Base-by-base conservation (phyloP, 176 grass and related monocot genomes). In the maize (Zea mays) region DNA sequence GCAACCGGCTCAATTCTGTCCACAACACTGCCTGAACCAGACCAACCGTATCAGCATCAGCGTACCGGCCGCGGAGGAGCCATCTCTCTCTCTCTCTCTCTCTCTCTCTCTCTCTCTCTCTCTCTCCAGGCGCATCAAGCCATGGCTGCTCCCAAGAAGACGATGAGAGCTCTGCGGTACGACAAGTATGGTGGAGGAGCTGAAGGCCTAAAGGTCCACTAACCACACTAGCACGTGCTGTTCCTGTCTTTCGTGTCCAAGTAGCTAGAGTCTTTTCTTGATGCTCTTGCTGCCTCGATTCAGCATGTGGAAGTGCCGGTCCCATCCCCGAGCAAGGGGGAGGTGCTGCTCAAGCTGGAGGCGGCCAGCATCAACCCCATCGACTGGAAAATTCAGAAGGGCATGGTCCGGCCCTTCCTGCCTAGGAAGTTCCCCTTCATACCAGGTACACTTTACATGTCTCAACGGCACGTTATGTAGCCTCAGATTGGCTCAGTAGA, bases 301-400 rank as follows among this genome's bases (percentile, higher is more conserved):
- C 62, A 92, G 86, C 86, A 86, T 86, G 83, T 92, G 12, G 90
- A 93, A 67, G 76, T 89, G 38, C 86, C 87, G 33, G 45, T 93
- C 74, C 90, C 87, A 21, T 77, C 80, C 50, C 90, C 83, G 2
- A 86, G 84, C 76, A 86, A 89, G 13, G 86, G 74, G 0, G 90
- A 89, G 76, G 42, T 93, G 79, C 78, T 89, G 81, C 78, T 89
- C 49, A 93, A 84, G 82, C 43, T 89, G 83, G 90, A 93, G 80
- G 90, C 87, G 10, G 84, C 84, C 13, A 87, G 87, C 80, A 86
- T 93, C 81, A 93, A 93, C 74, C 90, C 87, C 0, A 57, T 93
- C 60, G 90, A 93, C 82, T 90, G 90, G 90, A 93, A 93, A 71
- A 81, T 93, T 75, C 90, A 93, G 85, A 87, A 89, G 67, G 90